Percentiles rank a stretch among this genome's conserved stretches.
Conservation (phyloP, 495 filamentous ascomycete genomes). For the Parmelia sp. region DNA sequence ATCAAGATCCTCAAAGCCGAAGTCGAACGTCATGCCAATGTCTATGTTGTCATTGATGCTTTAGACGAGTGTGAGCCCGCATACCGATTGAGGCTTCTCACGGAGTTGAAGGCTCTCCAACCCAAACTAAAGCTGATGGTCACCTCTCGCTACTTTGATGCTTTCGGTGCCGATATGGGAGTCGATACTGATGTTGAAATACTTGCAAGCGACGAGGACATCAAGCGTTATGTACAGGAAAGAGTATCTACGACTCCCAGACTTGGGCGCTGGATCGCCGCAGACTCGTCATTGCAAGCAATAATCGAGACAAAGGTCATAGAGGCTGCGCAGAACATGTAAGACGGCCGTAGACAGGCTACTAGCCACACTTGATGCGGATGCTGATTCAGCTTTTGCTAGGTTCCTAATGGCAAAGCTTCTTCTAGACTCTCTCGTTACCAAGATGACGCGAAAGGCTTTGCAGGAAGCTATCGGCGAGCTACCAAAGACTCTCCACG, state of each 20-base stretch:
- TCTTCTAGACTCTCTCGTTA: constrained; percentile 5
- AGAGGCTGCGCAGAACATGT: constrained; percentile 7
- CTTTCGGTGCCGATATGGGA: not conserved
- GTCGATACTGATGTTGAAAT: constrained; percentile 3
- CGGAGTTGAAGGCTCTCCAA: constrained; percentile 4
- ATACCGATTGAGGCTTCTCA: not conserved
- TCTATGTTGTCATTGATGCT: constrained; percentile 14
- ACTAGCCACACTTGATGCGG: not conserved
- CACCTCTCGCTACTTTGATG: constrained; percentile 4
- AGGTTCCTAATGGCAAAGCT: constrained; percentile 13
- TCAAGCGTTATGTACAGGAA: not conserved
- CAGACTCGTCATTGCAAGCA: not conserved
- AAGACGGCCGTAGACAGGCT: not conserved
- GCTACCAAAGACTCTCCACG: constrained; percentile 2
- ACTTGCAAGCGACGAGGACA: constrained; percentile 7
- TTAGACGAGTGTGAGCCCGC: constrained; percentile 3
- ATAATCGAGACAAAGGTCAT: not conserved
- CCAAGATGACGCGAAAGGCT: constrained; percentile 3
- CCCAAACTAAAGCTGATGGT: constrained; percentile 2
- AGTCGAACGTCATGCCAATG: not conserved
- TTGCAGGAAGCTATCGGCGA: not conserved
- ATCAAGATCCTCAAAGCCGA: not conserved
- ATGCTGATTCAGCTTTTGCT: not conserved
- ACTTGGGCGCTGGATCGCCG: constrained; percentile 2
- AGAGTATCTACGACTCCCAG: not conserved